phyloP scores from a whole-genome alignment of 345 rosid genomes.

The Gossypium bickii region DNA sequence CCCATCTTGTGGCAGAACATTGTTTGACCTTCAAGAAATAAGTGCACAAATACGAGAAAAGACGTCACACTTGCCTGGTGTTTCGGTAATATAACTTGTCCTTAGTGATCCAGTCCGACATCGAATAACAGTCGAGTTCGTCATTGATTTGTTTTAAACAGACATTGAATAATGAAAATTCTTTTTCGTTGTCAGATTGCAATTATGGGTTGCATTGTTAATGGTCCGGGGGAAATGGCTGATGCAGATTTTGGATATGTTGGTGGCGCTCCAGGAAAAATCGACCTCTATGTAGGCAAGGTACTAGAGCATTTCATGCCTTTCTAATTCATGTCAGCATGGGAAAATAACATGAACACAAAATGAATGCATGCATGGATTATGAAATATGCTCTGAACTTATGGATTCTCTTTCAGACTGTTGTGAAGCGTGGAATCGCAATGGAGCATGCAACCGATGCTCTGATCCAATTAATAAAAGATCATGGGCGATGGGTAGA shows the following conservation, averaged over 20 bases:
- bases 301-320: constrained; percentile 27
- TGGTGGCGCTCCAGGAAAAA: constrained; percentile 97
- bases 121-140: neutral
- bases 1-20: constrained; percentile 96
- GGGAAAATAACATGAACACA: neutral
- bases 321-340: too few species aligned
- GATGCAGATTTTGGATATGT: constrained; percentile 98
- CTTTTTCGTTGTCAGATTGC: constrained; percentile 51
- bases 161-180: neutral
- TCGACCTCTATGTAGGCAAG: constrained; percentile 95
- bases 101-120: neutral
- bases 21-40: constrained; percentile 94
- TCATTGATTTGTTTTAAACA: neutral
- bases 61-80: constrained; percentile 96
- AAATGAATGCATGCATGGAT: neutral
- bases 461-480: constrained; percentile 84
- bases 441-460: constrained; percentile 81
- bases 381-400: neutral
- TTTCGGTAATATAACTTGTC: constrained; percentile 54
- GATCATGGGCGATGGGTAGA: constrained; percentile 63
- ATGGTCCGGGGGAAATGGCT: constrained; percentile 99
- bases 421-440: constrained; percentile 94
- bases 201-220: constrained; percentile 98
- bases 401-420: constrained; percentile 44
- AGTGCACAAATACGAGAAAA: constrained; percentile 88